Percentiles rank a stretch among this genome's conserved stretches.
Conservation (phyloP, 352 stramenopile species). For the Phytophthora syringae region DNA sequence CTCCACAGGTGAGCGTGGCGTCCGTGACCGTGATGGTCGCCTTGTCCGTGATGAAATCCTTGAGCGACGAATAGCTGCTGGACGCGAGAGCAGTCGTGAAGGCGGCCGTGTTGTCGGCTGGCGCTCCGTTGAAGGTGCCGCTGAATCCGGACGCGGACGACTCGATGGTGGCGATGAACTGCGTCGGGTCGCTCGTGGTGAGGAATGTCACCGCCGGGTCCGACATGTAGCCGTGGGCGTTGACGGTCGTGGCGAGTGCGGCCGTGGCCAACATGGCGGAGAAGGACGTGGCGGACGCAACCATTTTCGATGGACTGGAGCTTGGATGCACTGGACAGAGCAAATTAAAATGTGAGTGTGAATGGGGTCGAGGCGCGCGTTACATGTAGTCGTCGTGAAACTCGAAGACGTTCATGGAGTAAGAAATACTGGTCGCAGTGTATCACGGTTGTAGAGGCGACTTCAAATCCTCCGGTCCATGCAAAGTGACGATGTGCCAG, state of each 20-base stretch:
- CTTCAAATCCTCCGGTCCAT: conserved; percentile 20
- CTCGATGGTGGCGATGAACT: conserved; percentile 41
- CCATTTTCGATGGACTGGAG: conserved; percentile 24
- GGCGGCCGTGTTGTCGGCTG: conserved; percentile 30
- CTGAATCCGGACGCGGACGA: conserved; percentile 35
- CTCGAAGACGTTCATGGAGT: background rate
- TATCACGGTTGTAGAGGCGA: conserved; percentile 13
- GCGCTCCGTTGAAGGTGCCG: conserved; percentile 27
- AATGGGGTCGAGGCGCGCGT: conserved; percentile 10
- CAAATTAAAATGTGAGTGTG: conserved; percentile 23
- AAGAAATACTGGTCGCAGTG: background rate
- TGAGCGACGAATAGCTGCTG: conserved; percentile 35
- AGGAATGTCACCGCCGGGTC: conserved; percentile 34
- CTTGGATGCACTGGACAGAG: conserved; percentile 20
- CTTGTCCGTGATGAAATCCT: conserved; percentile 34
- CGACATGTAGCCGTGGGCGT: conserved; percentile 39
- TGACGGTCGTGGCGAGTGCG: background rate
- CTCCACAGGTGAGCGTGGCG: conserved; percentile 33
- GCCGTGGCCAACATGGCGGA: too few species aligned
- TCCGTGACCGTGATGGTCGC: conserved; percentile 28
- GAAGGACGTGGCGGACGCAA: conserved; percentile 18
- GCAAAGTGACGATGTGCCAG: conserved; percentile 16
- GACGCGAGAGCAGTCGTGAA: conserved; percentile 34
- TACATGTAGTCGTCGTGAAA: conserved; percentile 2
- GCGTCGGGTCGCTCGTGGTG: conserved; percentile 34